Evolutionary conservation across 139 green algal species (phyloP).

Genomic region (Asterochloris sp.): DNA sequence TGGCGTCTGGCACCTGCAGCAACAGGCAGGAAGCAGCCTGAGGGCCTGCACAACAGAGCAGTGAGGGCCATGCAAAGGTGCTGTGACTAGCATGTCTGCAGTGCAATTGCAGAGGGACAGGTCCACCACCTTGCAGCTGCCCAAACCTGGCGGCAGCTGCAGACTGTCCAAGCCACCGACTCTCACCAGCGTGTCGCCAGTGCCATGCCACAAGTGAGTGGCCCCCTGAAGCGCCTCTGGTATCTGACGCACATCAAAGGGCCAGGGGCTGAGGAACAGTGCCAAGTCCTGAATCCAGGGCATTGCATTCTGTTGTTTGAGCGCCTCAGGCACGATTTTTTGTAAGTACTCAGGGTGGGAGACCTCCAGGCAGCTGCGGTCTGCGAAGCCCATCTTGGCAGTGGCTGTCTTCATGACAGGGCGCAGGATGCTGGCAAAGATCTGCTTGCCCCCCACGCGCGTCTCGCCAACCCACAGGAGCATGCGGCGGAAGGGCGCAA

Average conservation of each 20-base stretch:
- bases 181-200: conserved; percentile 19
- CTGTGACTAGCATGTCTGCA: too few relatives aligned
- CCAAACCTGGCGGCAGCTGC: too few relatives aligned
- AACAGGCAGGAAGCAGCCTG: too few relatives aligned
- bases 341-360: conserved; percentile 6
- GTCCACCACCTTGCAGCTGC: too few relatives aligned
- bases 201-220: conserved; percentile 24
- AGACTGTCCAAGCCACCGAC: too few relatives aligned
- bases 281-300: conserved; percentile 12
- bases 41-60: too few relatives aligned
- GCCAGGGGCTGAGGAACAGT: conserved; percentile 7
- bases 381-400: conserved; percentile 4
- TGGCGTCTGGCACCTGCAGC: not conserved
- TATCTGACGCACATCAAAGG: conserved; percentile 5
- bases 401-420: not conserved
- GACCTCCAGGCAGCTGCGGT: not conserved
- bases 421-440: conserved; percentile 2
- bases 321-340: conserved; percentile 3
- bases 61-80: too few relatives aligned
- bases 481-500: not conserved
- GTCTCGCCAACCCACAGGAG: not conserved
- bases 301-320: conserved; percentile 1
- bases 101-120: too few relatives aligned
- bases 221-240: not conserved
- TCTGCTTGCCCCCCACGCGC: not conserved